A percentile compares a stretch with the other conserved stretches of the same genome.
These are phyloP conservation scores for Saturnispora bothae DNA, from an alignment of 805 yeast species.

Conservation along the genomic window DNA sequence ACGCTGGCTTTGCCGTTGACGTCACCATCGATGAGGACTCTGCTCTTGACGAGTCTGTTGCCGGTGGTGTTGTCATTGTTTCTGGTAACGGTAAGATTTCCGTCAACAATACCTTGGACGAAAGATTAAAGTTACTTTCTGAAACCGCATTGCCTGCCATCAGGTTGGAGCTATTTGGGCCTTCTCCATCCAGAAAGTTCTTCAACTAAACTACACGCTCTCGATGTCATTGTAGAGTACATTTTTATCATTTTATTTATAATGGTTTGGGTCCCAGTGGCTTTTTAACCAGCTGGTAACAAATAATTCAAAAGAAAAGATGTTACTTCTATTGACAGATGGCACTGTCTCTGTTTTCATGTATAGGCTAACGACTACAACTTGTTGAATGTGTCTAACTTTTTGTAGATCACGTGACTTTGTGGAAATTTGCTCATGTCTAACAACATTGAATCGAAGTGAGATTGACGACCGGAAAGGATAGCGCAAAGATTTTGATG, in stretches of 20 bases:
- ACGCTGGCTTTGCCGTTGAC: slow-evolving; percentile 46
- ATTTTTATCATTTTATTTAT: not conserved
- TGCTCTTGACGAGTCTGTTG: slow-evolving; percentile 49
- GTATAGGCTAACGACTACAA: too few species aligned
- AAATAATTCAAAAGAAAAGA: too few species aligned
- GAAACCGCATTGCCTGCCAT: slow-evolving; percentile 87
- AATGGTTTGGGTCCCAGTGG: too few species aligned
- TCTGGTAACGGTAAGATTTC: slow-evolving; percentile 75
- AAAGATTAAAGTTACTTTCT: slow-evolving; percentile 74
- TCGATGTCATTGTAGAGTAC: not conserved
- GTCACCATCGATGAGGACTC: slow-evolving; percentile 45
- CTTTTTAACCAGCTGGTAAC: too few species aligned
- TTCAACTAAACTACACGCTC: slow-evolving; percentile 45
- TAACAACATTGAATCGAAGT: too few species aligned
- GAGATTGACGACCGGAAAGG: too few species aligned
- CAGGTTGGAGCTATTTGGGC: slow-evolving; percentile 81
- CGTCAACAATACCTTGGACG: slow-evolving; percentile 87
- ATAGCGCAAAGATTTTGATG: too few species aligned
- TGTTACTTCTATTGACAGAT: too few species aligned
- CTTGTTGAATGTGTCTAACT: too few species aligned
- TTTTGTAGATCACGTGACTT: too few species aligned
- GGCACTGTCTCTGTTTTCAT: too few species aligned
- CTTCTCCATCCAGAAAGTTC: slow-evolving; percentile 78
- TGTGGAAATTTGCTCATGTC: too few species aligned
- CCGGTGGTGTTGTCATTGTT: slow-evolving; percentile 78